Evolutionary conservation across 495 filamentous ascomycete genomes (phyloP).

Genomic region (Aspergillus mulundensis): DNA sequence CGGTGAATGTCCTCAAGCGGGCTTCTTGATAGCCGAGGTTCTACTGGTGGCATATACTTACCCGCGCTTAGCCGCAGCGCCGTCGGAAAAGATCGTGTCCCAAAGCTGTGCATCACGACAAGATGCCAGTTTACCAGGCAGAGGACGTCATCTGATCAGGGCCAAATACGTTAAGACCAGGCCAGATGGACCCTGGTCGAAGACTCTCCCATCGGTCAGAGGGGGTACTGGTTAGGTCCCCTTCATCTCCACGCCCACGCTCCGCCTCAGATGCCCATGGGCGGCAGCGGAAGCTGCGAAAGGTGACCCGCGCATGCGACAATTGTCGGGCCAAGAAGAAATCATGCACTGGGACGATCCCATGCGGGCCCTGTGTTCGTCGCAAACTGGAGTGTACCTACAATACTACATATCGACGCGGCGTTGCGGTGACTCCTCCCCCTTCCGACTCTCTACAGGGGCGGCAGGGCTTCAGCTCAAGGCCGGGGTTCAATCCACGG

Average conservation of each 20-base stretch:
- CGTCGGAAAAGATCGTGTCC: background rate
- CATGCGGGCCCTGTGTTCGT: conserved; percentile 23
- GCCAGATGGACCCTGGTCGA: background rate
- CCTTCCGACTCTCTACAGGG: conserved; percentile 6
- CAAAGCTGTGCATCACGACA: background rate
- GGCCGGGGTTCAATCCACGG: too few relatives aligned
- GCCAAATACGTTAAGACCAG: too few relatives aligned
- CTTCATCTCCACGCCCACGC: background rate
- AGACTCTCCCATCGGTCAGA: background rate
- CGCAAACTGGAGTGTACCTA: conserved; percentile 20
- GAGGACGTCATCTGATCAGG: too few relatives aligned
- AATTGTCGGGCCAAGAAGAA: conserved; percentile 27
- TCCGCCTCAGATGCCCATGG: background rate
- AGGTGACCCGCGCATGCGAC: conserved; percentile 28
- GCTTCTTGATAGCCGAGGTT: background rate
- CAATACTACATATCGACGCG: conserved; percentile 23
- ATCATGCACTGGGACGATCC: conserved; percentile 25
- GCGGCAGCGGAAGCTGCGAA: conserved; percentile 19
- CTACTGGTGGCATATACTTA: background rate
- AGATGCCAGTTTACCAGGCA: too few relatives aligned
- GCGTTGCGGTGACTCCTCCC: conserved; percentile 21
- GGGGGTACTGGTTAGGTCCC: background rate
- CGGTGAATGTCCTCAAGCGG: too few relatives aligned
- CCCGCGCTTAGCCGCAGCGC: too few relatives aligned
- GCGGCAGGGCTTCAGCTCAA: too few relatives aligned